Percentiles rank a stretch among this genome's conserved stretches.
Evolutionary conservation across 352 stramenopile species (phyloP).

Genomic region (Pythium folliculosum): DNA sequence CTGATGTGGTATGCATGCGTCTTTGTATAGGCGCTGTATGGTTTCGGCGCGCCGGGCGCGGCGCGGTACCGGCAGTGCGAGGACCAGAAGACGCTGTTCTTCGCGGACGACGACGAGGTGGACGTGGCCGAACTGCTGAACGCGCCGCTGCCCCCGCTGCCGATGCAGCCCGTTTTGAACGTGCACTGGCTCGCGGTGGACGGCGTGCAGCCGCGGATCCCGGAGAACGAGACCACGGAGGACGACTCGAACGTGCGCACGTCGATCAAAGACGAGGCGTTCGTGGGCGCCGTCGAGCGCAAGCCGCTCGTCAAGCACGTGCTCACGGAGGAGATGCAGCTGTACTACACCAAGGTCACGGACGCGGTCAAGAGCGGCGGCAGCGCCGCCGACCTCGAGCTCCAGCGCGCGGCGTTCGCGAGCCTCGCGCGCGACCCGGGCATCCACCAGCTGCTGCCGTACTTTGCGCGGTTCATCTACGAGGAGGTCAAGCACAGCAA

Average conservation of each 20-base stretch:
- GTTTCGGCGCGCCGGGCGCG: conserved; percentile 56
- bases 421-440: conserved; percentile 83
- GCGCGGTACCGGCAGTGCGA: conserved; percentile 66
- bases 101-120: conserved; percentile 75
- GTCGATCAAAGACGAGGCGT: conserved; percentile 78
- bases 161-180: conserved; percentile 69
- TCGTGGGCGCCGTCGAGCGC: conserved; percentile 64
- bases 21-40: conserved; percentile 59
- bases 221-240: conserved; percentile 81
- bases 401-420: conserved; percentile 74
- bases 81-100: conserved; percentile 61
- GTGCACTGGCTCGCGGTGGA: conserved; percentile 86
- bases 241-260: conserved; percentile 68
- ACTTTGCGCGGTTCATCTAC: conserved; percentile 89
- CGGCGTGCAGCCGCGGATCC: conserved; percentile 79
- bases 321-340: conserved; percentile 88
- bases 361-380: conserved; percentile 68
- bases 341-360: conserved; percentile 90
- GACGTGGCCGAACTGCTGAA: conserved; percentile 73
- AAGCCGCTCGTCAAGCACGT: conserved; percentile 87
- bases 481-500: conserved; percentile 88
- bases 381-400: conserved; percentile 46
- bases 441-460: conserved; percentile 89
- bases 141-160: conserved; percentile 69
- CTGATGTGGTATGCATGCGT: not conserved